Conservation (phyloP, 805 yeast genomes). For the Metschnikowia koreensis region DNA sequence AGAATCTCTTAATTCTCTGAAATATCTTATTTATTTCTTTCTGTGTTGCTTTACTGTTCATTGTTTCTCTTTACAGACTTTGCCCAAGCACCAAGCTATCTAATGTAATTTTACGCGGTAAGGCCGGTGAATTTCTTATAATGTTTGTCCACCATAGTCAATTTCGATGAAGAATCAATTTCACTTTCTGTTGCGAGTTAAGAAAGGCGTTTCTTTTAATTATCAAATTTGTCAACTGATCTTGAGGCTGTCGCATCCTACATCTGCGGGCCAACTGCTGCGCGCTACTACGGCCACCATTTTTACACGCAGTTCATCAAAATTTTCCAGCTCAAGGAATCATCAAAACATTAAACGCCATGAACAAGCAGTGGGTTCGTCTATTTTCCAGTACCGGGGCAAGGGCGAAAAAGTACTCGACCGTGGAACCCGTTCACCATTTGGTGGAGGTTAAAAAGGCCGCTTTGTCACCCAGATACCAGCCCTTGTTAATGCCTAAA, state of each 20-base stretch:
- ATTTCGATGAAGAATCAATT: too few relatives aligned
- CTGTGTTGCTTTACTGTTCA: too few relatives aligned
- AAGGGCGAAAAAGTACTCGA: constrained; percentile 51
- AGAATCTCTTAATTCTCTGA: too few relatives aligned
- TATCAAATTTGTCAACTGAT: not conserved
- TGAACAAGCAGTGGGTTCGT: constrained; percentile 27
- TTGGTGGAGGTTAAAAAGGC: constrained; percentile 72
- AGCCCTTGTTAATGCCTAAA: constrained; percentile 62
- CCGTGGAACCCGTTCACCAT: constrained; percentile 92
- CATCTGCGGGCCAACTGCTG: constrained; percentile 5
- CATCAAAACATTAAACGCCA: constrained; percentile 6
- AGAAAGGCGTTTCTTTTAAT: too few relatives aligned
- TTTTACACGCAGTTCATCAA: constrained; percentile 10
- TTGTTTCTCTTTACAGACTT: too few relatives aligned
- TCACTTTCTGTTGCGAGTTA: too few relatives aligned
- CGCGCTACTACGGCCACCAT: constrained; percentile 5
- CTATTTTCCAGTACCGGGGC: constrained; percentile 44
- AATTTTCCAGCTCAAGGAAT: constrained; percentile 14
- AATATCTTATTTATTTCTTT: too few relatives aligned
- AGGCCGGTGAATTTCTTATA: too few relatives aligned
- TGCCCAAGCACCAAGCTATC: too few relatives aligned
- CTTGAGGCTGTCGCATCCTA: not conserved
- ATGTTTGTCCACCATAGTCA: too few relatives aligned
- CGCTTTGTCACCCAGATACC: constrained; percentile 70
- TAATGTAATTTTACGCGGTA: too few relatives aligned